These are phyloP conservation scores for Moricandia arvensis DNA, from an alignment of 345 rosid species.

Conservation along the genomic window DNA sequence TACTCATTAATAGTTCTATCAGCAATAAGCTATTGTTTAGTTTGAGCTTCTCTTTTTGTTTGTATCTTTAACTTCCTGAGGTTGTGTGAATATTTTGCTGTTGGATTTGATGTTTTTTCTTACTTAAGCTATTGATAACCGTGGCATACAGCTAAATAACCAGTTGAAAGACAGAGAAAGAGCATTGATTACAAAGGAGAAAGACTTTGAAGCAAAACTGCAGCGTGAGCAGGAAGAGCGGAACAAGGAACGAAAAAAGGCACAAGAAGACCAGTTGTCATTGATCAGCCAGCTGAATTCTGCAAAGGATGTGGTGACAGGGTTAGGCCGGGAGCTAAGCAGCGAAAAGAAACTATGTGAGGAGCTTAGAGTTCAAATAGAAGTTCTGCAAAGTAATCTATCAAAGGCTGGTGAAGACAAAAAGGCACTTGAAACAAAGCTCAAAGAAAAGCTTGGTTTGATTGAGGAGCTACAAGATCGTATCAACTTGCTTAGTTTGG, in stretches of 20 bases:
- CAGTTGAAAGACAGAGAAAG: constrained; percentile 69
- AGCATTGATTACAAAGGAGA: constrained; percentile 50
- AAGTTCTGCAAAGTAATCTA: constrained; percentile 49
- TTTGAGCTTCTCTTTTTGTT: neutral
- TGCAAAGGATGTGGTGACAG: constrained; percentile 58
- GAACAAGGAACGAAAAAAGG: constrained; percentile 45
- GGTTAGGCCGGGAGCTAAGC: constrained; percentile 69
- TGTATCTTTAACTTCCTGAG: constrained; percentile 6
- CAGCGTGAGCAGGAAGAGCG: constrained; percentile 63
- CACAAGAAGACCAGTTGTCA: constrained; percentile 59
- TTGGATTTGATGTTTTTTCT: neutral
- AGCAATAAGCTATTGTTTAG: neutral
- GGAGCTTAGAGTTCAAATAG: constrained; percentile 53
- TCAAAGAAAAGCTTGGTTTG: constrained; percentile 52
- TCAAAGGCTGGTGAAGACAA: constrained; percentile 58
- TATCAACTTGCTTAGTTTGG: constrained; percentile 52
- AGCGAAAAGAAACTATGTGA: constrained; percentile 58
- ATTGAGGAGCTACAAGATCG: constrained; percentile 56
- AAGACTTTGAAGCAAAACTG: constrained; percentile 56
- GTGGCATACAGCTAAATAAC: constrained; percentile 53
- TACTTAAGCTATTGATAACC: neutral
- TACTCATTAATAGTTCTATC: neutral
- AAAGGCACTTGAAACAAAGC: constrained; percentile 53
- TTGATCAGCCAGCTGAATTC: constrained; percentile 55
- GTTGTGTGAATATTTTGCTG: neutral